phyloP scores from a whole-genome alignment of 495 filamentous ascomycete species.

The Penicillium odoratum region DNA sequence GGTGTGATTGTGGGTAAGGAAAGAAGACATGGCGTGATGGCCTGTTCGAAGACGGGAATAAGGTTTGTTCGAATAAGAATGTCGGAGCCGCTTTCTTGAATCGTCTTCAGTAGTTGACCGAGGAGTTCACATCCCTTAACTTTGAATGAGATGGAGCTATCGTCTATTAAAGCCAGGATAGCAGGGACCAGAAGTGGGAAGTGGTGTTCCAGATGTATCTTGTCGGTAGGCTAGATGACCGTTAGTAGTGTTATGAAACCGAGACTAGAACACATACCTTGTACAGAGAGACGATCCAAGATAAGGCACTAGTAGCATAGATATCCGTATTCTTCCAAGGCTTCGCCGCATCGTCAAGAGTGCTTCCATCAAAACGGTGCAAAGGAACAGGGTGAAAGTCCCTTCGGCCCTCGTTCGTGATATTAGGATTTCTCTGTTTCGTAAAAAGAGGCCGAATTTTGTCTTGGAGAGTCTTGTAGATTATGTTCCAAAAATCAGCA shows the following conservation, averaged over 20 bases:
- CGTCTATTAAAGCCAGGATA: slow-evolving; percentile 77
- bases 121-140: slow-evolving; percentile 62
- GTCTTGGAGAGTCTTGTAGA: slow-evolving; percentile 54
- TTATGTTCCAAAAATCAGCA: slow-evolving; percentile 32
- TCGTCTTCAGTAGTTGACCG: slow-evolving; percentile 57
- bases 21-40: slow-evolving; percentile 68
- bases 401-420: slow-evolving; percentile 63
- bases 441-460: slow-evolving; percentile 69
- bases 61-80: slow-evolving; percentile 74
- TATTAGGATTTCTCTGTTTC: slow-evolving; percentile 59
- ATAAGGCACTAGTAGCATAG: slow-evolving; percentile 62
- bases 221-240: slow-evolving; percentile 24
- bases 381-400: slow-evolving; percentile 50
- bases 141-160: slow-evolving; percentile 56
- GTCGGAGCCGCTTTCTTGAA: slow-evolving; percentile 43
- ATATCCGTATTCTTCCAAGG: slow-evolving; percentile 72
- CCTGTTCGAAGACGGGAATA: slow-evolving; percentile 74
- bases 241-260: slow-evolving; percentile 9
- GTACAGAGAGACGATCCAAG: slow-evolving; percentile 61
- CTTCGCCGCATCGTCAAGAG: slow-evolving; percentile 52
- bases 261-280: slow-evolving; percentile 18
- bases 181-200: slow-evolving; percentile 87
- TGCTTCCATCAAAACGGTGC: slow-evolving; percentile 43
- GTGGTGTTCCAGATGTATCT: slow-evolving; percentile 44
- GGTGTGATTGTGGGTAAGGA: slow-evolving; percentile 80